Evolutionary conservation across 129 eudicot species (phyloP).

Genomic region (Flaveria sonorensis): DNA sequence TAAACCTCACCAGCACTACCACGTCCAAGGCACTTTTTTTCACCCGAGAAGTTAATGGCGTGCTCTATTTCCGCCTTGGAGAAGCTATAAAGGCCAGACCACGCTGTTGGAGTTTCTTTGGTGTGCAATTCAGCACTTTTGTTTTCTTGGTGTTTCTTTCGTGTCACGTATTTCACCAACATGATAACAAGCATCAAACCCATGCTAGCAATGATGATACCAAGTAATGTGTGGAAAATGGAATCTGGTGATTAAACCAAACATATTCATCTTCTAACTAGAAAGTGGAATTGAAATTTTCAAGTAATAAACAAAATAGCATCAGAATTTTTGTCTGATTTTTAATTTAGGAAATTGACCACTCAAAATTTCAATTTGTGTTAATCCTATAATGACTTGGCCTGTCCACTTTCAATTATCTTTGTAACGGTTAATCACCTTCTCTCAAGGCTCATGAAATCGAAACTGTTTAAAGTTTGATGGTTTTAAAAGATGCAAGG

Average conservation of each 20-base stretch:
- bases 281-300: not conserved
- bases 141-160: slow-evolving; percentile 36
- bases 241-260: slow-evolving; percentile 37
- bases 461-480: not conserved
- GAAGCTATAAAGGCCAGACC: slow-evolving; percentile 66
- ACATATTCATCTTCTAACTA: slow-evolving; percentile 3
- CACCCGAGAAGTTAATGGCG: slow-evolving; percentile 55
- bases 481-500: not conserved
- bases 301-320: not conserved
- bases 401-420: too few relatives aligned
- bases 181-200: slow-evolving; percentile 46
- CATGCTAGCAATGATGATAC: slow-evolving; percentile 45
- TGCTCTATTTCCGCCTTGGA: slow-evolving; percentile 67
- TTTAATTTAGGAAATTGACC: not conserved
- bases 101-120: slow-evolving; percentile 45
- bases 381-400: too few relatives aligned
- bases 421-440: too few relatives aligned
- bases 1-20: slow-evolving; percentile 81
- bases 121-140: slow-evolving; percentile 26
- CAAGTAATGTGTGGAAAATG: slow-evolving; percentile 49
- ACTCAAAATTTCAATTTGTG: too few relatives aligned
- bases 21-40: slow-evolving; percentile 58
- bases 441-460: too few relatives aligned
- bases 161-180: slow-evolving; percentile 63
- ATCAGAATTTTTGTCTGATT: not conserved